These are phyloP conservation scores for Paracoccidioides brasiliensis DNA, from an alignment of 2,329 filamentous ascomycete species.

Conservation along the genomic window DNA sequence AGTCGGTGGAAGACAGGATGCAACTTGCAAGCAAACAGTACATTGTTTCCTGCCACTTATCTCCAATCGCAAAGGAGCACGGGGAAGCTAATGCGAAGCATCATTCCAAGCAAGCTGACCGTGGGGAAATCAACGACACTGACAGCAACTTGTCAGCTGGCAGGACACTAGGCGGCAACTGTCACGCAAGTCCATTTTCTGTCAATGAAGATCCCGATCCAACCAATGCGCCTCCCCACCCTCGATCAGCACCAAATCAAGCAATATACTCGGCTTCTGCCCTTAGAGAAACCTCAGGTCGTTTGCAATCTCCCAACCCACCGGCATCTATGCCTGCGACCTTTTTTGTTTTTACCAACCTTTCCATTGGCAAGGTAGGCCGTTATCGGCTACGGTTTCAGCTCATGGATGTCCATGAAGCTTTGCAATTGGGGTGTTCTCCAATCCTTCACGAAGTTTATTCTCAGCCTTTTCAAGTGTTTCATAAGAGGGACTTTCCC, in stretches of 20 bases:
- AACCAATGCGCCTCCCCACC: slow-evolving; percentile 27
- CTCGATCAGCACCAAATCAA: slow-evolving; percentile 10
- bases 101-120: background rate
- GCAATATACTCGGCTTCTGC: background rate
- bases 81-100: slow-evolving; percentile 5
- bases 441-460: slow-evolving; percentile 28
- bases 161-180: slow-evolving; percentile 26
- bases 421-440: slow-evolving; percentile 21
- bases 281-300: background rate
- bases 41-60: slow-evolving; percentile 33
- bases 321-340: slow-evolving; percentile 21
- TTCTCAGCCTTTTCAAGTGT: slow-evolving; percentile 31
- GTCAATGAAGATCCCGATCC: slow-evolving; percentile 33
- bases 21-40: slow-evolving; percentile 29
- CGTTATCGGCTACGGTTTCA: slow-evolving; percentile 34
- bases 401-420: slow-evolving; percentile 30
- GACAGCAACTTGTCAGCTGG: slow-evolving; percentile 15
- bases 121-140: slow-evolving; percentile 6
- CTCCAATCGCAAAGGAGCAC: slow-evolving; percentile 18
- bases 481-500: slow-evolving; percentile 32
- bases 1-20: slow-evolving; percentile 24
- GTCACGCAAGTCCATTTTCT: slow-evolving; percentile 31
- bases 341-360: slow-evolving; percentile 37
- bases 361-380: slow-evolving; percentile 34
- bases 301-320: slow-evolving; percentile 5